phyloP scores from a whole-genome alignment of 768 basidiomycete species.

The Gloeostereum incarnatum region DNA sequence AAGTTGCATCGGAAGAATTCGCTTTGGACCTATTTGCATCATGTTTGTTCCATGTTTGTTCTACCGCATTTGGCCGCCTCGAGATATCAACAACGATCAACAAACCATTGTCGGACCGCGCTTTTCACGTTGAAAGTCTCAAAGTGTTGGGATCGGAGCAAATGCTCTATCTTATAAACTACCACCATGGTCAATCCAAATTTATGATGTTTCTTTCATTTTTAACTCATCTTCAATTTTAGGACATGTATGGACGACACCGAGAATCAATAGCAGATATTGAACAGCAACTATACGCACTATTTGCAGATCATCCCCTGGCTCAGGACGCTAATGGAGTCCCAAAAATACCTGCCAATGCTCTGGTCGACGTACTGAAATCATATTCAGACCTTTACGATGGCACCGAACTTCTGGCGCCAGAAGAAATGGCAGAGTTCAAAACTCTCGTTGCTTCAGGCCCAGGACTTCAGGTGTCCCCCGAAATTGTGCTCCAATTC shows the following conservation, averaged over 20 bases:
- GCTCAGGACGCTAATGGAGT: slow-evolving; percentile 47
- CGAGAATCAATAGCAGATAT: slow-evolving; percentile 67
- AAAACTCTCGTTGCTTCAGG: slow-evolving; percentile 45
- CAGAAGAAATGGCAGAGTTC: slow-evolving; percentile 54
- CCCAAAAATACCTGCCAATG: slow-evolving; percentile 59
- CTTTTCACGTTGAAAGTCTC: too few relatives aligned
- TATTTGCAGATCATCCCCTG: slow-evolving; percentile 61
- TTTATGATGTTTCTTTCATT: neutral
- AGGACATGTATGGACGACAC: slow-evolving; percentile 40
- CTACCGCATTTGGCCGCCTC: too few relatives aligned
- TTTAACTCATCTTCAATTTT: neutral
- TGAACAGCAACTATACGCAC: slow-evolving; percentile 54
- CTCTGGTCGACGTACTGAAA: slow-evolving; percentile 62
- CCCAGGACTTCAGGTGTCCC: slow-evolving; percentile 61
- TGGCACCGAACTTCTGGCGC: slow-evolving; percentile 53
- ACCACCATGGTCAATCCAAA: slow-evolving; percentile 4
- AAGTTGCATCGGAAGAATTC: too few relatives aligned
- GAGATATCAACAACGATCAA: too few relatives aligned
- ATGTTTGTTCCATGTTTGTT: too few relatives aligned
- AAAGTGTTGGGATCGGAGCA: too few relatives aligned
- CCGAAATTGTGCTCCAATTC: slow-evolving; percentile 52
- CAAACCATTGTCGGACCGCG: too few relatives aligned
- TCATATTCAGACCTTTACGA: slow-evolving; percentile 51
- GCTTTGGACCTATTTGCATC: too few relatives aligned
- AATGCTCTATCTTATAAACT: slow-evolving; percentile 1